phyloP scores from a whole-genome alignment of 345 rosid genomes.

The Murraya koenigii region DNA sequence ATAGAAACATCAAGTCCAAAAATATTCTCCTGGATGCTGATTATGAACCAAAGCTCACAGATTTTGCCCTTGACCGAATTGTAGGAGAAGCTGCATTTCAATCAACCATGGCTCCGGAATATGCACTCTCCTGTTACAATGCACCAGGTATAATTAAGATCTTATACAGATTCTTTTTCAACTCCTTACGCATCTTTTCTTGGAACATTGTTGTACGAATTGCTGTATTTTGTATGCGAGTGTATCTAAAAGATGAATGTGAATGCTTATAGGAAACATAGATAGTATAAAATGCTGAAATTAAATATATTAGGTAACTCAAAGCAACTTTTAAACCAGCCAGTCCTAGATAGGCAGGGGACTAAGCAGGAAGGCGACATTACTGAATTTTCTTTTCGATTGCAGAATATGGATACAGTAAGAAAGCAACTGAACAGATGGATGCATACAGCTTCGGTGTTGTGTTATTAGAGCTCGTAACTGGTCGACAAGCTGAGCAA shows the following conservation, averaged over 20 bases:
- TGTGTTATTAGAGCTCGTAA: slow-evolving; percentile 73
- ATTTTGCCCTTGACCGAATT: slow-evolving; percentile 71
- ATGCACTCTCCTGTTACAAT: slow-evolving; percentile 57
- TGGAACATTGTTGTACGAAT: not conserved
- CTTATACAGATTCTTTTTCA: not conserved
- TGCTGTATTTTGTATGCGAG: not conserved
- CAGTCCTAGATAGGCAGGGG: too few species aligned
- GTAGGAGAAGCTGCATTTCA: slow-evolving; percentile 81
- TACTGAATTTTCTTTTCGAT: not conserved
- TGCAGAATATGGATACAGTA: slow-evolving; percentile 69
- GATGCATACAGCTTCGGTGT: slow-evolving; percentile 93
- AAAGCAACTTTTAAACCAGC: too few species aligned
- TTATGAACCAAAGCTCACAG: slow-evolving; percentile 73
- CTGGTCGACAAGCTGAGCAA: slow-evolving; percentile 64
- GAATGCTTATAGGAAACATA: not conserved
- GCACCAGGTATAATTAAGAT: slow-evolving; percentile 61
- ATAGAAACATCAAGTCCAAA: slow-evolving; percentile 70
- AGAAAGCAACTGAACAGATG: slow-evolving; percentile 79
- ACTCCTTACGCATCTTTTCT: not conserved
- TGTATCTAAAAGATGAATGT: not conserved
- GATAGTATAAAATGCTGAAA: too few species aligned
- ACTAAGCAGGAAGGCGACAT: too few species aligned
- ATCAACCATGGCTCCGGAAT: slow-evolving; percentile 52
- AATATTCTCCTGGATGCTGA: slow-evolving; percentile 76
- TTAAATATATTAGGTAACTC: too few species aligned